Evolutionary conservation across 331 rosid genomes (phyloP), one percentile per base, ranked within the genome.

Genomic region (Quercus phellos): DNA sequence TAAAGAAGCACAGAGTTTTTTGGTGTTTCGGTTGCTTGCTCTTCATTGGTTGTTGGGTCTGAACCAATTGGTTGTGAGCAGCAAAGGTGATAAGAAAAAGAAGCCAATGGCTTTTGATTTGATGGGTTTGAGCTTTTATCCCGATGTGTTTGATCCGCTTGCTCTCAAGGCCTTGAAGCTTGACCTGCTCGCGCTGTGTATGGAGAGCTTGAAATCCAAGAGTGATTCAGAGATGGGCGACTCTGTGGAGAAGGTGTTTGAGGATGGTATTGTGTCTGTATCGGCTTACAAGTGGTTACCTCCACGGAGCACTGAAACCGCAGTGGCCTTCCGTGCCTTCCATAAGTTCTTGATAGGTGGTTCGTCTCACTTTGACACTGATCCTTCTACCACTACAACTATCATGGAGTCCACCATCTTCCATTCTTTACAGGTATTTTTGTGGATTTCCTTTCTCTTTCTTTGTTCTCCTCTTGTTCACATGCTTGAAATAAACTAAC

Each of bases 211-310:
- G 79, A 84, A 80, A 74, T 43, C 68, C 2, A 91, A 86, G 81
- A 50, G 68, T 85, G 80, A 30, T 69, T 85, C 78, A 51, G 77
- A 12, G 42, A 42, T 51, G 78, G 85, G 68, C 58, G 79, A 80
- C 76, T 43, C 72, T 83, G 81, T 84, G 46, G 90, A 90, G 80
- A 88, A 87, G 89, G 72, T 88, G 59, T 91, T 92, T 79, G 87
- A 83, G 80, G 91, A 92, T 85, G 93, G 93, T 74, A 86, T 94
- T 38, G 86, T 90, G 61, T 92, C 87, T 85, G 94, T 92, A 5
- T 94, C 99, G 11, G 90, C 94, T 74, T 92, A 88, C 90, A 92
- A 94, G 85, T 94, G 97, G 94, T 68, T 94, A 74, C 95, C 94
- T 63, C 93, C 96, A 0, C 82, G 80, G 81, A 94, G 97, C 84